A percentile compares a stretch with the other conserved stretches of the same genome.
These are phyloP conservation scores for Parathielavia appendiculata DNA, from an alignment of 495 filamentous ascomycete species.

Conservation along the genomic window DNA sequence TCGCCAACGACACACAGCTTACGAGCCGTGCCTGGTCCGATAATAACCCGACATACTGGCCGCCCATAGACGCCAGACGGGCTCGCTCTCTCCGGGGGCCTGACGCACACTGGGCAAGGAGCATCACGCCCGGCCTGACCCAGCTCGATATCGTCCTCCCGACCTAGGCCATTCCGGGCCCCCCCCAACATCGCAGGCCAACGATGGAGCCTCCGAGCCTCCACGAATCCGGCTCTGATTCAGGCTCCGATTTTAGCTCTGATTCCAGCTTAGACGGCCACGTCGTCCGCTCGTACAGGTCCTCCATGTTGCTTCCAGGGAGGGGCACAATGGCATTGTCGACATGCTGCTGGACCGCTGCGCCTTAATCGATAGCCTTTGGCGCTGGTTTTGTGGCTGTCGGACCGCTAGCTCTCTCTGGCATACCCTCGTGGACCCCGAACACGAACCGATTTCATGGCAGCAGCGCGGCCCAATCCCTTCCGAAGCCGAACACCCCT, in stretches of 20 bases:
- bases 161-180: too few relatives aligned
- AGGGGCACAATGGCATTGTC: slow-evolving; percentile 8
- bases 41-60: neutral
- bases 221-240: neutral
- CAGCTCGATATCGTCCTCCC: too few relatives aligned
- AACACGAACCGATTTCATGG: too few relatives aligned
- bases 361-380: neutral
- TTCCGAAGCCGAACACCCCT: slow-evolving; percentile 6
- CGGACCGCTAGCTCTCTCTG: neutral
- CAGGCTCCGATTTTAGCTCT: neutral
- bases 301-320: slow-evolving; percentile 9
- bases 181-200: too few relatives aligned
- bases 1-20: neutral
- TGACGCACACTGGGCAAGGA: neutral
- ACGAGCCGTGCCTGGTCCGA: neutral
- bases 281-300: neutral
- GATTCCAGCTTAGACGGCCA: too few relatives aligned
- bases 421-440: neutral
- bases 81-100: too few relatives aligned
- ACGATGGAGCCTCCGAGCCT: too few relatives aligned
- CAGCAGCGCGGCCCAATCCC: too few relatives aligned
- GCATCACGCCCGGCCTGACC: too few relatives aligned
- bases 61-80: too few relatives aligned
- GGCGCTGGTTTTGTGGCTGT: neutral
- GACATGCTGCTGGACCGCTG: slow-evolving; percentile 3